Evolutionary conservation across 176 grass and related monocot genomes (phyloP).

Genomic region (Musa beccarii): DNA sequence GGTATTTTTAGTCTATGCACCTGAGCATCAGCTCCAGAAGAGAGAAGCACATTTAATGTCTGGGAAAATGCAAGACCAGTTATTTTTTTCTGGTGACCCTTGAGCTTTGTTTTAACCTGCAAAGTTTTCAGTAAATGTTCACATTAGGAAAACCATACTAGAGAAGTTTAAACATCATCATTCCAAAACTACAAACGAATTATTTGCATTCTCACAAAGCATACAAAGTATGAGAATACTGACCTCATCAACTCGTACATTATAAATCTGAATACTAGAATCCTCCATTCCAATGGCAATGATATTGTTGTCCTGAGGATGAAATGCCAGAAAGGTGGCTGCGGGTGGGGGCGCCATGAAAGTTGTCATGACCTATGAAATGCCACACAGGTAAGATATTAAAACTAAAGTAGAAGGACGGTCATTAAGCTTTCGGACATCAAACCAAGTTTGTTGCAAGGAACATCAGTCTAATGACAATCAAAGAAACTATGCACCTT

Average conservation of each 20-base stretch:
- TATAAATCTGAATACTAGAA: slow-evolving; percentile 95
- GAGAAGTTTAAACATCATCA: neutral
- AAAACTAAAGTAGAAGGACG: neutral
- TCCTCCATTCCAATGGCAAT: slow-evolving; percentile 99
- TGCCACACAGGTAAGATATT: neutral
- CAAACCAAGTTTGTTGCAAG: neutral
- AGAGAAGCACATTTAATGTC: slow-evolving; percentile 79
- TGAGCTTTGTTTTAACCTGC: slow-evolving; percentile 93
- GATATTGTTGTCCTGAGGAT: slow-evolving; percentile 99
- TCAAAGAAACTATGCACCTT: slow-evolving; percentile 43
- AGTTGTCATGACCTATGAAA: slow-evolving; percentile 89
- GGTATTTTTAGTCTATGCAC: slow-evolving; percentile 26
- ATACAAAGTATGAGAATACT: slow-evolving; percentile 9
- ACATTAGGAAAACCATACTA: neutral
- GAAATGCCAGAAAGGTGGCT: slow-evolving; percentile 88
- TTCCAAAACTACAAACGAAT: neutral
- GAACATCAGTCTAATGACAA: neutral
- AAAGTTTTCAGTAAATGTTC: neutral
- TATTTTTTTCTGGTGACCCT: slow-evolving; percentile 93
- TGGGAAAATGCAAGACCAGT: slow-evolving; percentile 98
- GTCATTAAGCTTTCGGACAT: too few relatives aligned
- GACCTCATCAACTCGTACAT: slow-evolving; percentile 96
- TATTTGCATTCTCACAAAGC: slow-evolving; percentile 15
- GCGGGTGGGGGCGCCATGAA: slow-evolving; percentile 97
- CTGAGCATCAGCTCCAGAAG: slow-evolving; percentile 97